Conservation (phyloP, 2,329 filamentous ascomycete genomes). For the Monosporascus ibericus region DNA sequence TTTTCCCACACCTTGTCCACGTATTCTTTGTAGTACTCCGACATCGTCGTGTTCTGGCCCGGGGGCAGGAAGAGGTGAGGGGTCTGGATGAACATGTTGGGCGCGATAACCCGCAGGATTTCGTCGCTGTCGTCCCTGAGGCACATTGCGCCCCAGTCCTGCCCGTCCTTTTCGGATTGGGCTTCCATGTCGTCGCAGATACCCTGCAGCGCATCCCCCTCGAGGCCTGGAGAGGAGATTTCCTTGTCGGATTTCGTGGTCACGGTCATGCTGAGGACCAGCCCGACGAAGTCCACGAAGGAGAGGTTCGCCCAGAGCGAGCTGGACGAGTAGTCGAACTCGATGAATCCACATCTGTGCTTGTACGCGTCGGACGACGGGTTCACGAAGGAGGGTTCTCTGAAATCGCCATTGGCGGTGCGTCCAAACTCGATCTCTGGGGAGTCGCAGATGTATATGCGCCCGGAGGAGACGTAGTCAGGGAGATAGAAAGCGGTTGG, state of each 20-base stretch:
- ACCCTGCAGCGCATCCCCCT: slow-evolving; percentile 42
- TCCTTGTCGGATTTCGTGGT: slow-evolving; percentile 26
- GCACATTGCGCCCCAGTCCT: slow-evolving; percentile 45
- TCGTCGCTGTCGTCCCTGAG: slow-evolving; percentile 12
- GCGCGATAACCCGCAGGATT: slow-evolving; percentile 22
- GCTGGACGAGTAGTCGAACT: slow-evolving; percentile 12
- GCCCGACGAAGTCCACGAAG: slow-evolving; percentile 22
- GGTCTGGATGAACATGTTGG: slow-evolving; percentile 21
- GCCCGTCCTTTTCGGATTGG: slow-evolving; percentile 43
- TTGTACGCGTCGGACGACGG: slow-evolving; percentile 9
- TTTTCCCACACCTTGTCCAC: slow-evolving; percentile 22
- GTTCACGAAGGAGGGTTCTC: slow-evolving; percentile 22
- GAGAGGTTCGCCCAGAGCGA: slow-evolving; percentile 17
- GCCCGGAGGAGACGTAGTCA: too few species aligned
- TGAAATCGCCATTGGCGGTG: slow-evolving; percentile 18
- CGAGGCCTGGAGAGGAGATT: slow-evolving; percentile 39
- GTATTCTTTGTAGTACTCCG: slow-evolving; percentile 21
- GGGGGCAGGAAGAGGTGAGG: too few species aligned
- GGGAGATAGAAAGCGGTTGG: too few species aligned
- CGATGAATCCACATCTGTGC: slow-evolving; percentile 17
- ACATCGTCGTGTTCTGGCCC: slow-evolving; percentile 1
- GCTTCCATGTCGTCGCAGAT: slow-evolving; percentile 43
- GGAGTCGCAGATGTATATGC: slow-evolving; percentile 26
- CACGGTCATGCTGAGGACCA: slow-evolving; percentile 28
- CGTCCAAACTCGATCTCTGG: slow-evolving; percentile 6